Percentiles rank a stretch among this genome's conserved stretches.
Evolutionary conservation across 345 rosid genomes (phyloP).

Genomic region (Noccaea caerulescens): DNA sequence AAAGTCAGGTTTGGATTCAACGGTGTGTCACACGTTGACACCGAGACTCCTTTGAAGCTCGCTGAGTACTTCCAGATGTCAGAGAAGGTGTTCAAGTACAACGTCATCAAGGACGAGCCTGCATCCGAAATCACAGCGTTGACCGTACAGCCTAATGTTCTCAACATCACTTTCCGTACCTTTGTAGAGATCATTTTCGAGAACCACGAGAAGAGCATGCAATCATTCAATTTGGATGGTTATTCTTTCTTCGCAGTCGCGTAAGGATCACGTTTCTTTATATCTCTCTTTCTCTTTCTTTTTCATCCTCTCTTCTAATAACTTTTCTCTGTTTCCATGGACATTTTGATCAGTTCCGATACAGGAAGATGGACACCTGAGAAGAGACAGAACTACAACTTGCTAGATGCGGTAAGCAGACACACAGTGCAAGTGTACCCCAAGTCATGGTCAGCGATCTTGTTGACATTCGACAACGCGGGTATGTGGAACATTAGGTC

Average conservation of each 20-base stretch:
- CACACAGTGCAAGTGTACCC: slow-evolving; percentile 82
- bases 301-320: not conserved
- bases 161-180: slow-evolving; percentile 64
- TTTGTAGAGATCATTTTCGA: slow-evolving; percentile 76
- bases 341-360: slow-evolving; percentile 50
- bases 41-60: slow-evolving; percentile 59
- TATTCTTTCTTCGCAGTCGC: slow-evolving; percentile 79
- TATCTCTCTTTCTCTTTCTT: not conserved
- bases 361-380: slow-evolving; percentile 73
- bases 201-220: slow-evolving; percentile 67
- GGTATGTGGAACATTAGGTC: slow-evolving; percentile 95
- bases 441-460: slow-evolving; percentile 77
- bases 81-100: slow-evolving; percentile 61
- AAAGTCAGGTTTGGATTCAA: slow-evolving; percentile 63
- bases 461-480: slow-evolving; percentile 76
- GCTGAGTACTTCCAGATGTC: slow-evolving; percentile 59
- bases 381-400: slow-evolving; percentile 74
- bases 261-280: slow-evolving; percentile 45
- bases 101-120: slow-evolving; percentile 51
- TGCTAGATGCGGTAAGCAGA: slow-evolving; percentile 82
- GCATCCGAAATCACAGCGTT: slow-evolving; percentile 32
- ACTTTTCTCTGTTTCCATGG: slow-evolving; percentile 14
- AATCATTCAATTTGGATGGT: slow-evolving; percentile 68
- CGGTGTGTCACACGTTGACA: slow-evolving; percentile 60
- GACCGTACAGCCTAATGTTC: slow-evolving; percentile 50